Base-by-base conservation (phyloP, 108 stramenopile genomes). In the Nitzschia sp. region DNA sequence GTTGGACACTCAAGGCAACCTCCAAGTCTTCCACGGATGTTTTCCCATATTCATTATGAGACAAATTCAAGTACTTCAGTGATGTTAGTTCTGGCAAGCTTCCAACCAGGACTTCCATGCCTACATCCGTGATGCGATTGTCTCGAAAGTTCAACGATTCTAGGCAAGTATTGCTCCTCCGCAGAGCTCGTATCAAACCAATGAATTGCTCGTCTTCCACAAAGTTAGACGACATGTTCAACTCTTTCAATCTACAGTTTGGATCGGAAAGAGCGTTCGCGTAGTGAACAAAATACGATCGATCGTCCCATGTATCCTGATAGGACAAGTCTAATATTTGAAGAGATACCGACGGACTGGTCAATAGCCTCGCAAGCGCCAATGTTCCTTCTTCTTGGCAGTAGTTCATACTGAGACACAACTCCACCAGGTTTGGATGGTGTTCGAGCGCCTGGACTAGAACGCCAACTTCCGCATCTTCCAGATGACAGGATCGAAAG, bases 251-350 rank as follows among this genome's bases (percentile, higher is more conserved):
- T 16, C 6, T 21, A 50, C 66, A 66, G 28, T 53, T 19, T 9
- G 32, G 33, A 54, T 66, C 16, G 0, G 46, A 23, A 55, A 66
- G 33, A 1, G 53, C 66, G 1, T 22, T 22, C 13, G 53, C 50
- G 1, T 50, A 23, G 26, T 66, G 66, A 15, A 38, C 27, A 23
- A 38, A 66, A 27, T 66, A 66, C 13, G 53, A 29, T 25, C 66
- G 66, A 66, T 38, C 45, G 22, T 66, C 66, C 66, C 66, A 66
- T 1, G 30, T 48, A 3, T 66, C 66, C 41, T 66, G 66, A 54
- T 47, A 38, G 1, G 66, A 35, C 4, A 66, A 28, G 16, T 55
- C 44, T 11, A 66, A 35, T 26, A 29, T 8, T 23, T 23, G 2
- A 1, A 66, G 25, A 4, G 53, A 31, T 8, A 21, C 26, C 1